Evolutionary conservation across 2,329 filamentous ascomycete species (phyloP).

Genomic region (Nannizziopsis barbatae): DNA sequence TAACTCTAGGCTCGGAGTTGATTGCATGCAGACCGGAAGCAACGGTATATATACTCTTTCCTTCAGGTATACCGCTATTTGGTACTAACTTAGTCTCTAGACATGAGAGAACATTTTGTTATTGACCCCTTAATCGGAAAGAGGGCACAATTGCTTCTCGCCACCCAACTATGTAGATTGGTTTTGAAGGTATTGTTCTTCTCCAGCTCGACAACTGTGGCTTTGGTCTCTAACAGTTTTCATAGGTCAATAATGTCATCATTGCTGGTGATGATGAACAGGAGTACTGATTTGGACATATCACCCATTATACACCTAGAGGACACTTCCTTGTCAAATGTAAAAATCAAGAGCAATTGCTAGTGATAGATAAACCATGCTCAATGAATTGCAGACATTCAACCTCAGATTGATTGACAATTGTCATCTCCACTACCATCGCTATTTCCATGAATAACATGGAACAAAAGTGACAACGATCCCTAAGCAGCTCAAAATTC

Average conservation of each 20-base stretch:
- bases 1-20: conserved; percentile 71
- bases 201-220: neutral
- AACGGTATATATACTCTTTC: conserved; percentile 49
- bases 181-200: conserved; percentile 62
- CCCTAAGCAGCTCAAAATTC: too few species aligned
- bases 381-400: too few species aligned
- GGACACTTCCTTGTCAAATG: too few species aligned
- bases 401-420: too few species aligned
- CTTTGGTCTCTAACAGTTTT: neutral
- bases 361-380: too few species aligned
- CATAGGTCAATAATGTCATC: conserved; percentile 78
- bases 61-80: neutral
- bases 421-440: too few species aligned
- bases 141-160: conserved; percentile 89
- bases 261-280: conserved; percentile 77
- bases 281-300: conserved; percentile 55
- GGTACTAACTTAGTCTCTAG: conserved; percentile 30
- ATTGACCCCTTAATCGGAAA: conserved; percentile 98
- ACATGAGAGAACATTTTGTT: conserved; percentile 97
- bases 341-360: too few species aligned
- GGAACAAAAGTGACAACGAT: too few species aligned
- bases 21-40: conserved; percentile 91
- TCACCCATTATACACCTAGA: neutral
- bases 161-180: conserved; percentile 96
- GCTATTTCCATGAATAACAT: too few species aligned